phyloP scores from a whole-genome alignment of 2,329 filamentous ascomycete species.

The Aspergillus sp. region DNA sequence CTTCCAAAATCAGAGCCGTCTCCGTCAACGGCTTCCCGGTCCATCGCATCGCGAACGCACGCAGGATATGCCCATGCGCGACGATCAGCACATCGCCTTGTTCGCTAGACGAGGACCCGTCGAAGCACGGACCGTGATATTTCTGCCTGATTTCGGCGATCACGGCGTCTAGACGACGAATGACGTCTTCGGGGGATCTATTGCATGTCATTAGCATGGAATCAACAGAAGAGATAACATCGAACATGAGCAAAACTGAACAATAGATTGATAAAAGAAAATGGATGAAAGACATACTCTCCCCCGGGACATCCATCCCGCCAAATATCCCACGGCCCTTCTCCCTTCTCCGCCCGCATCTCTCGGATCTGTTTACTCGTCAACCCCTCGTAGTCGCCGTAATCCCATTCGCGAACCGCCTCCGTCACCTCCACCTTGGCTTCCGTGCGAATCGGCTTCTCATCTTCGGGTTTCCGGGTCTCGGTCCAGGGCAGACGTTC shows the following conservation, averaged over 20 bases:
- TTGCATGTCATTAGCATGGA: background rate
- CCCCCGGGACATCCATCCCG: slow-evolving; percentile 81
- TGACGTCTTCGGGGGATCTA: slow-evolving; percentile 71
- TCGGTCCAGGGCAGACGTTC: slow-evolving; percentile 69
- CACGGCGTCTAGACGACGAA: slow-evolving; percentile 68
- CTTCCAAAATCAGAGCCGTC: slow-evolving; percentile 80
- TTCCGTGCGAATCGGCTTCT: slow-evolving; percentile 49
- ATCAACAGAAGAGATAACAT: background rate
- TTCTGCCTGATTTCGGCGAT: slow-evolving; percentile 71
- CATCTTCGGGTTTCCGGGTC: slow-evolving; percentile 26
- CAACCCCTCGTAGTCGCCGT: slow-evolving; percentile 82
- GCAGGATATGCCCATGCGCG: slow-evolving; percentile 85
- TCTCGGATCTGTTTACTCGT: slow-evolving; percentile 68
- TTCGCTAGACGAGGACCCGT: slow-evolving; percentile 47
- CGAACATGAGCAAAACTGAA: background rate
- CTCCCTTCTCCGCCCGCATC: slow-evolving; percentile 56
- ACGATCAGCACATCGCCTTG: slow-evolving; percentile 73
- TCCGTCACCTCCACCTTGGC: slow-evolving; percentile 68
- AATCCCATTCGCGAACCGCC: slow-evolving; percentile 81
- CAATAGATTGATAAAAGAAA: background rate
- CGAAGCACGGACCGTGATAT: slow-evolving; percentile 64
- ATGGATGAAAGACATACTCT: slow-evolving; percentile 58
- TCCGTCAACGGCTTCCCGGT: slow-evolving; percentile 69
- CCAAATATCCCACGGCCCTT: slow-evolving; percentile 79
- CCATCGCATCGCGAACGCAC: slow-evolving; percentile 88